Evolutionary conservation across 2,329 filamentous ascomycete genomes (phyloP), one percentile per base, ranked within the genome.

Genomic region (Monilinia polystroma): DNA sequence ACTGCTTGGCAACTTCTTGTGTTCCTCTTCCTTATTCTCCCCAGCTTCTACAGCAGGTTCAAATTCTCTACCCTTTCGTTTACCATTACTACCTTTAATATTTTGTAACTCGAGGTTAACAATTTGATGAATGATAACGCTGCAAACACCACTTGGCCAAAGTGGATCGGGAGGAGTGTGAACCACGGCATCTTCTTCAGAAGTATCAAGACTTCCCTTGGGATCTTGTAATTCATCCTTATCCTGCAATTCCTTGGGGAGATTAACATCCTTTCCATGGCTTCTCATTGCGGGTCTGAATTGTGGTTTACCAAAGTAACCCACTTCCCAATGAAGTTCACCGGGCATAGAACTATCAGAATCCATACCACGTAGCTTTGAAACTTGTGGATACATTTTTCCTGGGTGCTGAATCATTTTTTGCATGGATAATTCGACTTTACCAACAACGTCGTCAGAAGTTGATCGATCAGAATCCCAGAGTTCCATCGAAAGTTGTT

Each of bases 401-500:
- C 93, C 92, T 0, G 94, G 93, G 75, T 97, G 91, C 74, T 96
- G 90, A 67, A 98, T 96, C 80, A 99, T 89, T 76, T 97, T 93
- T 73, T 96, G 93, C 76, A 99, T 92, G 47, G 92, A 94, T 3
- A 98, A 81, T 76, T 98, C 93, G 23, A 98, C 87, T 78, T 97
- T 97, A 64, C 95, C 95, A 18, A 97, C 93, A 56, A 97, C 90
- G 73, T 98, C 95, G 75, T 98, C 95, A 0, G 94, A 92, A 12
- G 92, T 95, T 52, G 91, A 92, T 56, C 93, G 86, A 77, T 98
- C 95, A 62, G 92, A 96, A 78, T 98, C 95, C 95, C 95, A 98
- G 0, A 98, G 85, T 76, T 98, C 94, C 70, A 98, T 88, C 12
- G 92, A 94, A 4, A 98, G 83, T 75, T 95, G 92, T 79, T 99